phyloP scores from a whole-genome alignment of 805 yeast species.

The Nakazawaea holstii region DNA sequence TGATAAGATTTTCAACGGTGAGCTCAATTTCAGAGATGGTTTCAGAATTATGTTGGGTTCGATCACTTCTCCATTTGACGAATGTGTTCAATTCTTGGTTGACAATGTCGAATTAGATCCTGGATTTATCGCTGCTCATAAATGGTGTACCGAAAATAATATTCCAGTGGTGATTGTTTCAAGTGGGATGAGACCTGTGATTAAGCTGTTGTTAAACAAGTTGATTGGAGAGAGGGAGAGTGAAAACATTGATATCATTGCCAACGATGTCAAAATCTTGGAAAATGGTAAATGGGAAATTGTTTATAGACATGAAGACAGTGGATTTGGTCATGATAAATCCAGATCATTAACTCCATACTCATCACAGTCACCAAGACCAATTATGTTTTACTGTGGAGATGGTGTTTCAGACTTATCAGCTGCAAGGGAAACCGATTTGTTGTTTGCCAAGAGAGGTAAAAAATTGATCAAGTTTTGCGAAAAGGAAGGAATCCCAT shows the following conservation, averaged over 20 bases:
- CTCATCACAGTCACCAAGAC: slow-evolving; percentile 35
- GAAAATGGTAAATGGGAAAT: slow-evolving; percentile 74
- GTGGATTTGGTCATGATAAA: slow-evolving; percentile 94
- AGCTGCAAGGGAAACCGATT: slow-evolving; percentile 93
- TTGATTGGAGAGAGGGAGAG: slow-evolving; percentile 77
- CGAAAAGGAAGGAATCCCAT: slow-evolving; percentile 73
- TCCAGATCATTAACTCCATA: slow-evolving; percentile 66
- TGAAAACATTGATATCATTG: slow-evolving; percentile 67
- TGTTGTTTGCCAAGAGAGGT: slow-evolving; percentile 90
- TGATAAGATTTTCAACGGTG: slow-evolving; percentile 65
- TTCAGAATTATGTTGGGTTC: slow-evolving; percentile 83
- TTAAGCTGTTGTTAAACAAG: slow-evolving; percentile 65
- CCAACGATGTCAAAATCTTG: slow-evolving; percentile 64
- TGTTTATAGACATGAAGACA: slow-evolving; percentile 68
- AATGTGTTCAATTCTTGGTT: slow-evolving; percentile 69
- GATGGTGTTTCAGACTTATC: slow-evolving; percentile 95
- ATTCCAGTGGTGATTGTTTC: slow-evolving; percentile 87
- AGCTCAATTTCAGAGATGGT: slow-evolving; percentile 72
- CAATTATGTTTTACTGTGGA: slow-evolving; percentile 85
- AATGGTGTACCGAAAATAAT: slow-evolving; percentile 66
- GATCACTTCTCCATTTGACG: slow-evolving; percentile 66
- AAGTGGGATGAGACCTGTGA: slow-evolving; percentile 92
- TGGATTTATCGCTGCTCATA: slow-evolving; percentile 77
- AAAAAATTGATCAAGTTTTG: slow-evolving; percentile 86
- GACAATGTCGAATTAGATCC: slow-evolving; percentile 76